Conservation (phyloP, 805 yeast genomes). For the Saturnispora zaruensis region DNA sequence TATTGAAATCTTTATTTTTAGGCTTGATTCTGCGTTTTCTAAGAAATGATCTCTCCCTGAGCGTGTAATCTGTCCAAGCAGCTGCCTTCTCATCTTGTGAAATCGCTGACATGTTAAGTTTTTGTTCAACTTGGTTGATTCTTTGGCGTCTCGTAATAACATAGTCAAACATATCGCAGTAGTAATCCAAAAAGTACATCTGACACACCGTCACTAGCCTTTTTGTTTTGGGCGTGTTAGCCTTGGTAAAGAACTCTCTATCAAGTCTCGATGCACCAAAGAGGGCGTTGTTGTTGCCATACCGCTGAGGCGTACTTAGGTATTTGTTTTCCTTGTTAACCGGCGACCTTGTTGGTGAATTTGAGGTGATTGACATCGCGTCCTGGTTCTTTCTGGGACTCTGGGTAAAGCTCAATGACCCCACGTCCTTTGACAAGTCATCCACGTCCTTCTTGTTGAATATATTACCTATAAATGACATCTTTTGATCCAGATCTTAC, state of each 20-base stretch:
- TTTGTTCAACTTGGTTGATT: constrained; percentile 56
- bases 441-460: constrained; percentile 26
- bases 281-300: constrained; percentile 5
- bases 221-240: constrained; percentile 67
- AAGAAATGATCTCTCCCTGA: constrained; percentile 75
- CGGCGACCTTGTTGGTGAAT: constrained; percentile 23
- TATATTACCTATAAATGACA: constrained; percentile 25
- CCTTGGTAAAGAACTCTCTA: constrained; percentile 46
- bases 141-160: constrained; percentile 81
- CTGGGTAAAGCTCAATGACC: constrained; percentile 25
- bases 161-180: constrained; percentile 92
- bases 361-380: constrained; percentile 23
- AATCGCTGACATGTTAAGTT: constrained; percentile 28
- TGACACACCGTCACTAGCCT: constrained; percentile 87
- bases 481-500: neutral
- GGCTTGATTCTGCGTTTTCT: constrained; percentile 89
- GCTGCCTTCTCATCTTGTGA: constrained; percentile 35
- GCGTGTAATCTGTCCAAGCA: constrained; percentile 72
- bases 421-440: constrained; percentile 29
- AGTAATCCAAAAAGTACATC: constrained; percentile 87
- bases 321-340: constrained; percentile 17
- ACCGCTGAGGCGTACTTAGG: constrained; percentile 1
- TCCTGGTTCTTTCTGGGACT: constrained; percentile 18
- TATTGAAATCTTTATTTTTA: constrained; percentile 89
- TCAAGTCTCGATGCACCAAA: constrained; percentile 22